phyloP scores from a whole-genome alignment of 306 rosid genomes.

The Vachellia collinsii region DNA sequence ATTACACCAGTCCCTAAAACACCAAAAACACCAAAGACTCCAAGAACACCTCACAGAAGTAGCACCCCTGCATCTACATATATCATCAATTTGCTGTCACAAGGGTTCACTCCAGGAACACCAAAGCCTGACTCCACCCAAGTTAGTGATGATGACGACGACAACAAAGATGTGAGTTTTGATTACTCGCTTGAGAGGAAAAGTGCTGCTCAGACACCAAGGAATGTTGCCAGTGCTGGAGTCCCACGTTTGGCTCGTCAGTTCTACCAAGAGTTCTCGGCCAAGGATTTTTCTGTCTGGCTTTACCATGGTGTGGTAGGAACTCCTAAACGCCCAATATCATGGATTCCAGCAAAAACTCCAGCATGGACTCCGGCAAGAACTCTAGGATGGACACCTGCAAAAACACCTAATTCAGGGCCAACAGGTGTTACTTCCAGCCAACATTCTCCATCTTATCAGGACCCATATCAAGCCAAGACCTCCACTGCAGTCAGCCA shows the following conservation, averaged over 20 bases:
- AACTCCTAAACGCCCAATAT: conserved; percentile 68
- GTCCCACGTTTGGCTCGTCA: conserved; percentile 79
- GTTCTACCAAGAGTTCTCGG: conserved; percentile 81
- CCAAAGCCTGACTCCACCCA: conserved; percentile 49
- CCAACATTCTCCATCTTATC: conserved; percentile 59
- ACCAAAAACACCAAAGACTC: conserved; percentile 57
- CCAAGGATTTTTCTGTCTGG: conserved; percentile 80
- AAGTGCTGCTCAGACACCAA: conserved; percentile 51
- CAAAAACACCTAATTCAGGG: conserved; percentile 55
- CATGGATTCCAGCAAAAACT: conserved; percentile 88
- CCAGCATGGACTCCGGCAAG: conserved; percentile 74
- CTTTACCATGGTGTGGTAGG: conserved; percentile 76
- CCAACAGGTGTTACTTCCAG: conserved; percentile 51
- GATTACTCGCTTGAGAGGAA: conserved; percentile 83
- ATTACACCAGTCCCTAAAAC: conserved; percentile 57
- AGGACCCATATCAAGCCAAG: conserved; percentile 42
- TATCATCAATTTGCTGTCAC: conserved; percentile 55
- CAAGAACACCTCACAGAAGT: conserved; percentile 49
- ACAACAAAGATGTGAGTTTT: conserved; percentile 57
- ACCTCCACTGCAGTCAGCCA: conserved; percentile 43
- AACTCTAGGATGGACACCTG: conserved; percentile 62
- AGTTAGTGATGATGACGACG: conserved; percentile 44
- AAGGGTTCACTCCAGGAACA: conserved; percentile 56
- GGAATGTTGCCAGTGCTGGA: conserved; percentile 54
- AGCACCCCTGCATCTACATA: conserved; percentile 57